These are phyloP conservation scores for Hortaea sp. DNA, from an alignment of 2,329 filamentous ascomycete genomes.

Conservation along the genomic window DNA sequence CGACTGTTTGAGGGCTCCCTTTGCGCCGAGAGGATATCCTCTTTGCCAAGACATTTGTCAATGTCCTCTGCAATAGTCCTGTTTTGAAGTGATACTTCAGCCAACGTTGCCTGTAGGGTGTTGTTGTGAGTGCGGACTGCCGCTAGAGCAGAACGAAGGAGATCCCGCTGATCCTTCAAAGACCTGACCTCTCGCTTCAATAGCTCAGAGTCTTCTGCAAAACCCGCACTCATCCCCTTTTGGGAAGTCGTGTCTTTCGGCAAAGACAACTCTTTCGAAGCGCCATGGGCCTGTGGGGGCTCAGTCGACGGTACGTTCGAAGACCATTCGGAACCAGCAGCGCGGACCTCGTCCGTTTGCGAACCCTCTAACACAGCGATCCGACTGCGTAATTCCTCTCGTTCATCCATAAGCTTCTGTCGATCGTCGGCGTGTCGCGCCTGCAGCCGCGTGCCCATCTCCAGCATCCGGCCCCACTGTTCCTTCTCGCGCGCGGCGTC, in stretches of 20 bases:
- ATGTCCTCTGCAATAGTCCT: background rate
- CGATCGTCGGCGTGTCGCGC: slow-evolving; percentile 33
- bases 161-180: slow-evolving; percentile 3
- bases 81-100: background rate
- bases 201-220: background rate
- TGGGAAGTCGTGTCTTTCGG: background rate
- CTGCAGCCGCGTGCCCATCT: slow-evolving; percentile 39
- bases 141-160: background rate
- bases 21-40: background rate
- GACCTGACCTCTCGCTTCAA: slow-evolving; percentile 3
- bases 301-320: background rate
- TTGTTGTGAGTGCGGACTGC: background rate
- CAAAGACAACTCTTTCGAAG: background rate
- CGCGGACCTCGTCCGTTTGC: background rate
- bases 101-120: background rate
- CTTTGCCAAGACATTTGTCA: slow-evolving; percentile 3
- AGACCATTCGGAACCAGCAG: background rate
- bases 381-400: slow-evolving; percentile 19
- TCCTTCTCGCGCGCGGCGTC: slow-evolving; percentile 34
- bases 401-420: slow-evolving; percentile 32
- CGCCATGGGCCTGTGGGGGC: background rate
- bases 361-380: slow-evolving; percentile 5
- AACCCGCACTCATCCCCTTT: background rate
- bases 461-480: slow-evolving; percentile 43
- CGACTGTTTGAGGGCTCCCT: background rate